Percentiles rank a stretch among this genome's conserved stretches.
Evolutionary conservation across 164 flowering plant genomes (phyloP).

Genomic region (Piper betle): DNA sequence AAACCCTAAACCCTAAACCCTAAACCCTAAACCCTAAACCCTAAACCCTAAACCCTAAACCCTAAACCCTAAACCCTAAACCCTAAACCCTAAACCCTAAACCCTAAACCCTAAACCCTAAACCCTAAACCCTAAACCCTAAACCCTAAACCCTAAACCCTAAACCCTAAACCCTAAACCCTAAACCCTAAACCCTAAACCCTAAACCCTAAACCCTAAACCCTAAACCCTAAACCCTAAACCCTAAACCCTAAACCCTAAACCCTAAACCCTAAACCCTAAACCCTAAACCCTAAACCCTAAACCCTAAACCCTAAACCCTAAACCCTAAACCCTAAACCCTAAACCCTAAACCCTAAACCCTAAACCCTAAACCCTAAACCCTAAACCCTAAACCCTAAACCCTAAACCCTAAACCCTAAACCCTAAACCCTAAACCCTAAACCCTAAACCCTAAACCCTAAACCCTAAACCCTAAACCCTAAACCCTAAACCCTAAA

Average conservation of each 20-base stretch:
- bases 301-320: conserved; percentile 2
- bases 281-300: conserved; percentile 5
- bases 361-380: too few species aligned
- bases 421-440: too few species aligned
- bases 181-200: conserved; percentile 3
- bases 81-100: not conserved
- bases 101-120: not conserved
- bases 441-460: too few species aligned
- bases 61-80: conserved; percentile 3
- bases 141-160: conserved; percentile 4
- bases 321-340: conserved; percentile 2
- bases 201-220: not conserved
- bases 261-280: conserved; percentile 1
- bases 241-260: not conserved
- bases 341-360: conserved; percentile 5
- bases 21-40: not conserved
- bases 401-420: too few species aligned
- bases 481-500: too few species aligned
- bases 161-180: not conserved
- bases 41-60: conserved; percentile 2
- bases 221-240: not conserved
- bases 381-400: too few species aligned
- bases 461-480: too few species aligned
- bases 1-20: not conserved
- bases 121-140: conserved; percentile 1